A percentile compares a stretch with the other conserved stretches of the same genome.
phyloP scores from a whole-genome alignment of 306 rosid genomes.

The Hippophae tibetana region DNA sequence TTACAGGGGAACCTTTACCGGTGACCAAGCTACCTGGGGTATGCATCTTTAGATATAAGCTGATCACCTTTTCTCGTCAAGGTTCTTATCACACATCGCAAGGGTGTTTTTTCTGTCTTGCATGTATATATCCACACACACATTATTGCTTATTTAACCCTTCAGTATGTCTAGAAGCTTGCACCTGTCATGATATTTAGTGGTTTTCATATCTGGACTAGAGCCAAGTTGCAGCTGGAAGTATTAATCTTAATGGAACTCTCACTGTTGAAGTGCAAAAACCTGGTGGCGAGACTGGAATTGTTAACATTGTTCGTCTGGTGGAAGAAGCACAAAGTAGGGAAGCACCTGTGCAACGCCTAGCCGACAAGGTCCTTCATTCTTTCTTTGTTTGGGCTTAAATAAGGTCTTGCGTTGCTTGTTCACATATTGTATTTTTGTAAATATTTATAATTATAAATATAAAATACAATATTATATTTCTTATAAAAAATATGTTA shows the following conservation, averaged over 20 bases:
- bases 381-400: slow-evolving; percentile 19
- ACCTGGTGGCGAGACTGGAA: slow-evolving; percentile 88
- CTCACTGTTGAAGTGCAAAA: slow-evolving; percentile 78
- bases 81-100: slow-evolving; percentile 2
- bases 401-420: too few relatives aligned
- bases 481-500: too few relatives aligned
- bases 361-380: slow-evolving; percentile 78
- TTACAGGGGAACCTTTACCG: slow-evolving; percentile 95
- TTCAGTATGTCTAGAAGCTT: slow-evolving; percentile 9
- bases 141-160: background rate
- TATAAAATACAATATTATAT: too few relatives aligned
- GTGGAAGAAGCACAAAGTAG: slow-evolving; percentile 92
- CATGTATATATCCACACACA: background rate
- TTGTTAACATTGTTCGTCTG: slow-evolving; percentile 82
- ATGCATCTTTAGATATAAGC: slow-evolving; percentile 26
- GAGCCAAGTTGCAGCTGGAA: slow-evolving; percentile 96
- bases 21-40: slow-evolving; percentile 93
- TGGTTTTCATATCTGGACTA: slow-evolving; percentile 27
- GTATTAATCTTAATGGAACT: slow-evolving; percentile 93
- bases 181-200: slow-evolving; percentile 14
- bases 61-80: background rate
- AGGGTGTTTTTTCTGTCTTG: slow-evolving; percentile 4
- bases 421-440: too few relatives aligned
- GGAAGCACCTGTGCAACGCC: slow-evolving; percentile 93
- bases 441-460: too few relatives aligned